phyloP scores from a whole-genome alignment of 2,329 filamentous ascomycete genomes.

The Leptosphaerulina australis region DNA sequence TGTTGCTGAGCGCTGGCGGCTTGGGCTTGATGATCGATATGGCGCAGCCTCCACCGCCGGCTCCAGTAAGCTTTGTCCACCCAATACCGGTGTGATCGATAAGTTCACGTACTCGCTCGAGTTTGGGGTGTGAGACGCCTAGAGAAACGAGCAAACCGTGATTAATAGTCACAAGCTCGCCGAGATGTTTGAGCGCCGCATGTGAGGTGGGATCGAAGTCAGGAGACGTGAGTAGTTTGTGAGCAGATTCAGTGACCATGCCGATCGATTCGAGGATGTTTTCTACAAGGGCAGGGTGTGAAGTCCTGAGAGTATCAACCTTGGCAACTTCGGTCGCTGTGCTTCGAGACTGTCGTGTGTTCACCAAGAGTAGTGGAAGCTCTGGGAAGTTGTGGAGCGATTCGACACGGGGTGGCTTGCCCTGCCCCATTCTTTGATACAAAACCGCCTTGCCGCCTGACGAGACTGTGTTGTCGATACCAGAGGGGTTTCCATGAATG shows the following conservation, averaged over 20 bases:
- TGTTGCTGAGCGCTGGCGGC: constrained; percentile 53
- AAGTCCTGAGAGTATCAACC: constrained; percentile 72
- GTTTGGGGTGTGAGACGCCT: constrained; percentile 90
- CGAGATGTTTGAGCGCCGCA: constrained; percentile 72
- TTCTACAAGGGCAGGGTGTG: constrained; percentile 77
- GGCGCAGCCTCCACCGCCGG: constrained; percentile 92
- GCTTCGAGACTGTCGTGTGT: constrained; percentile 86
- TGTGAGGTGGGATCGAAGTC: constrained; percentile 71
- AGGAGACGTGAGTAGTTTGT: constrained; percentile 61
- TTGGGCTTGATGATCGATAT: constrained; percentile 85
- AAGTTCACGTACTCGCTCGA: constrained; percentile 89
- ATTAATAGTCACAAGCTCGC: constrained; percentile 90
- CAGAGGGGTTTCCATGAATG: constrained; percentile 95
- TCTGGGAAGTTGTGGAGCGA: constrained; percentile 89
- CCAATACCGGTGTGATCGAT: constrained; percentile 83
- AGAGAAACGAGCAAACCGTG: constrained; percentile 90
- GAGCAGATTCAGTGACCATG: constrained; percentile 66
- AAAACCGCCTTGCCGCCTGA: constrained; percentile 93
- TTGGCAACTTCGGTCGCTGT: constrained; percentile 87
- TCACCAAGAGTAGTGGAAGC: constrained; percentile 84
- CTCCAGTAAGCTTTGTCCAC: constrained; percentile 97
- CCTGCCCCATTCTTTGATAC: constrained; percentile 81
- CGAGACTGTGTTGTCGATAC: constrained; percentile 95
- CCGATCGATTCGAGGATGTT: constrained; percentile 87
- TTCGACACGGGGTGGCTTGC: constrained; percentile 75